These are phyloP conservation scores for Monosporascus sp. DNA, from an alignment of 2,329 filamentous ascomycete species.

Conservation along the genomic window DNA sequence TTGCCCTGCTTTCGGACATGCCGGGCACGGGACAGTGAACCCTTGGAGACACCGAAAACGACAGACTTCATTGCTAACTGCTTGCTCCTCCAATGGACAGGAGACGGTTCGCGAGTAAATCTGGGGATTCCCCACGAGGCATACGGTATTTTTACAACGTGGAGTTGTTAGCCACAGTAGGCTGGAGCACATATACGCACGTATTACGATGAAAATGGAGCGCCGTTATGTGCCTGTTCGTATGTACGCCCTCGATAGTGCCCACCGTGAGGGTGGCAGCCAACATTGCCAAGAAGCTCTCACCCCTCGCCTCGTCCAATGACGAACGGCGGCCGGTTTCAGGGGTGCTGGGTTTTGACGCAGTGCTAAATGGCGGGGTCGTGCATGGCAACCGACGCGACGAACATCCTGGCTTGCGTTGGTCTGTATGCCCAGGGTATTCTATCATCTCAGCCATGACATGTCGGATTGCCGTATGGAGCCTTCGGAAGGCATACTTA, in stretches of 20 bases:
- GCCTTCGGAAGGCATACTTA: no score
- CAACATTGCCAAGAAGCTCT: background rate
- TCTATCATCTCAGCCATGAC: no score
- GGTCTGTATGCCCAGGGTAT: no score
- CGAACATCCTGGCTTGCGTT: no score
- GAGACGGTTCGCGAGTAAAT: no score
- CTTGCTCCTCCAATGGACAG: background rate
- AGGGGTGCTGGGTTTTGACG: background rate
- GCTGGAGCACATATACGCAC: background rate
- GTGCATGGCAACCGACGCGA: background rate
- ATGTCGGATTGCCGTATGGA: no score
- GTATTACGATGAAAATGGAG: background rate
- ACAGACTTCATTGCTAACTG: background rate
- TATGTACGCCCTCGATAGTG: background rate
- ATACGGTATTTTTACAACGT: no score
- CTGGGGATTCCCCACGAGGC: no score
- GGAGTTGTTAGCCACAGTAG: background rate
- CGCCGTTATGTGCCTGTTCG: no score
- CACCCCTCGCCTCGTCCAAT: background rate
- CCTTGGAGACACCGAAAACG: background rate
- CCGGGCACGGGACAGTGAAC: no score
- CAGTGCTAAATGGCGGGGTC: background rate
- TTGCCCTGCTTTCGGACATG: no score
- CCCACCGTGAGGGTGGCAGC: background rate
- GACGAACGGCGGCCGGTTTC: background rate